Percentiles rank a stretch among this genome's conserved stretches.
phyloP scores from a whole-genome alignment of 441 rosid species.

The Croton laevigatus region DNA sequence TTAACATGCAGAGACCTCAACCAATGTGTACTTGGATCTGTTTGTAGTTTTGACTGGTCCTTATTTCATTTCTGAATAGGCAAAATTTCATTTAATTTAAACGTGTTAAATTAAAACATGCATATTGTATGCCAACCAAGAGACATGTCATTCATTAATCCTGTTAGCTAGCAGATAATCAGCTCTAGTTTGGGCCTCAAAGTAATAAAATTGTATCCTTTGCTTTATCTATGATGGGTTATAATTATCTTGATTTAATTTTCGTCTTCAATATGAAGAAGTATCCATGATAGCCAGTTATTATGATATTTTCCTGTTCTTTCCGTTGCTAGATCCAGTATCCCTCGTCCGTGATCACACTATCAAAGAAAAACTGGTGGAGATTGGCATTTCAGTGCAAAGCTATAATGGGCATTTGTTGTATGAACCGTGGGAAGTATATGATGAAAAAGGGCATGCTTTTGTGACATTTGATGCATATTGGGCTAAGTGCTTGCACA shows the following conservation, averaged over 20 bases:
- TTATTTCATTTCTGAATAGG: neutral
- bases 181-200: slow-evolving; percentile 6
- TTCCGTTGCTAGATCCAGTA: slow-evolving; percentile 56
- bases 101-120: neutral
- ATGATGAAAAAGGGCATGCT: slow-evolving; percentile 57
- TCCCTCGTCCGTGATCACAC: slow-evolving; percentile 80
- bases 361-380: slow-evolving; percentile 64
- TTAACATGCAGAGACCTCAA: neutral
- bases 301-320: neutral
- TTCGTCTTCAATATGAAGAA: neutral
- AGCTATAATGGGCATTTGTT: slow-evolving; percentile 82
- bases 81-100: neutral
- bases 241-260: slow-evolving; percentile 2
- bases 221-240: slow-evolving; percentile 1
- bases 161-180: slow-evolving; percentile 1
- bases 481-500: slow-evolving; percentile 68
- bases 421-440: slow-evolving; percentile 92
- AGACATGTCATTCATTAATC: neutral
- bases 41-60: neutral
- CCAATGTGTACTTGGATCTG: neutral
- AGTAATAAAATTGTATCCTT: neutral
- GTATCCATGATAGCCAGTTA: neutral
- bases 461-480: slow-evolving; percentile 62
- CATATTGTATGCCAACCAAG: neutral
- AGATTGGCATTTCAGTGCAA: slow-evolving; percentile 70